Percentiles rank a stretch among this genome's conserved stretches.
Evolutionary conservation across 495 filamentous ascomycete species (phyloP).

Genomic region (Platismatia glauca): DNA sequence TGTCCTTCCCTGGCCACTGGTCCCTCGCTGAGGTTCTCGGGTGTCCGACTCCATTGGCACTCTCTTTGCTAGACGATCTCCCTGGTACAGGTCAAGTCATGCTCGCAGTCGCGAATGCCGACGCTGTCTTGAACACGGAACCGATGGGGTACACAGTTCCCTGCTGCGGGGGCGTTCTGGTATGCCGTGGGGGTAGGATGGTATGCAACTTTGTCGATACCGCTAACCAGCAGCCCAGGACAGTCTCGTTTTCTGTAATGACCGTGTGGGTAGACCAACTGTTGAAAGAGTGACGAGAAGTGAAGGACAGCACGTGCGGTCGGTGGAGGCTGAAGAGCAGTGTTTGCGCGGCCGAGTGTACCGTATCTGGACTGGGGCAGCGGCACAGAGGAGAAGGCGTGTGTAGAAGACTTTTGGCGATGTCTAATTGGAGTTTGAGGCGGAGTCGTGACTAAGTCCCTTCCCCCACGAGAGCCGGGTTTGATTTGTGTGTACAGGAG

Average conservation of each 20-base stretch:
- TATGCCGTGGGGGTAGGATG: neutral
- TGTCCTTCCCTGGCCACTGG: conserved; percentile 6
- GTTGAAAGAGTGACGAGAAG: neutral
- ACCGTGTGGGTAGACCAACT: neutral
- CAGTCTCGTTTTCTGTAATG: neutral
- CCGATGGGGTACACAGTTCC: neutral
- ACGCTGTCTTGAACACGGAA: neutral
- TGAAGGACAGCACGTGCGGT: neutral
- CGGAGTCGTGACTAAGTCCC: neutral
- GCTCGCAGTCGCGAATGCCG: neutral
- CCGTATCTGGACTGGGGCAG: neutral
- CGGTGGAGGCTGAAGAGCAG: neutral
- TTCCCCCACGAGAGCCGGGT: no score
- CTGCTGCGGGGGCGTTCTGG: neutral
- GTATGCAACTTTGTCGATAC: neutral
- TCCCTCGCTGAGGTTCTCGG: conserved; percentile 8
- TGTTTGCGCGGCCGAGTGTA: neutral
- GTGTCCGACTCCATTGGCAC: conserved; percentile 18
- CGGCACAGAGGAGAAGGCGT: neutral
- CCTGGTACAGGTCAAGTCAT: conserved; percentile 2
- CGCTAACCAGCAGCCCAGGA: neutral
- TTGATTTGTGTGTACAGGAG: neutral
- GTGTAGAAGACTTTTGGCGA: neutral
- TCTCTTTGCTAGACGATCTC: neutral
- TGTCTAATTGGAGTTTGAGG: neutral